A percentile compares a stretch with the other conserved stretches of the same genome.
Evolutionary conservation across 1,284 basidiomycete species (phyloP).

Genomic region (Melampsora larici-populina): DNA sequence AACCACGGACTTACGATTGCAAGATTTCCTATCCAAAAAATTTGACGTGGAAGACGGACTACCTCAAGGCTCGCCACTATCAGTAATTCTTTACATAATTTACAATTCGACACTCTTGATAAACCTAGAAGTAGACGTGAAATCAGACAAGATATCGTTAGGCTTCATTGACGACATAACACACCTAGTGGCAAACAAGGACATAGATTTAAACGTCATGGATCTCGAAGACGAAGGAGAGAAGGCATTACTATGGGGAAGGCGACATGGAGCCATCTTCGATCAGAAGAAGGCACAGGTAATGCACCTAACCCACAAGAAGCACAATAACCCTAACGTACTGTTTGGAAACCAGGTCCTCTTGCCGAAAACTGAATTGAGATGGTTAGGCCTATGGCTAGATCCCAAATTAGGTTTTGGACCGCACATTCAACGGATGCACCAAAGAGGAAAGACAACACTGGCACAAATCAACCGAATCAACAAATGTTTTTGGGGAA

Average conservation of each 20-base stretch:
- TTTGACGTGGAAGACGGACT: background rate
- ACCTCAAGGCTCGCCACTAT: slow-evolving; percentile 2
- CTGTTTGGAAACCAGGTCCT: background rate
- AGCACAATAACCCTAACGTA: background rate
- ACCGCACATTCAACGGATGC: background rate
- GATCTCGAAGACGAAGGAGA: background rate
- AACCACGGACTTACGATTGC: background rate
- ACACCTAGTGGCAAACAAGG: background rate
- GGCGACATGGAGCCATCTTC: slow-evolving; percentile 14
- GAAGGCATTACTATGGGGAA: background rate
- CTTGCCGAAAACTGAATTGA: background rate
- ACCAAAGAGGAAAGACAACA: background rate
- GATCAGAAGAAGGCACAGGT: slow-evolving; percentile 2
- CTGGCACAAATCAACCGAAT: slow-evolving; percentile 3
- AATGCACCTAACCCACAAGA: background rate
- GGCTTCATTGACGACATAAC: slow-evolving; percentile 24
- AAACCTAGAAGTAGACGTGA: background rate
- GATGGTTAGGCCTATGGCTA: background rate
- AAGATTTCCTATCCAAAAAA: too few species aligned
- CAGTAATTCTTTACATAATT: background rate
- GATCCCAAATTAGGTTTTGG: background rate
- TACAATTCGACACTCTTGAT: background rate
- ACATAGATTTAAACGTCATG: background rate
- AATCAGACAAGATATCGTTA: background rate
- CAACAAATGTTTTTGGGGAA: background rate